Base-by-base conservation (phyloP, 345 rosid species). In the Populus pruinosa region DNA sequence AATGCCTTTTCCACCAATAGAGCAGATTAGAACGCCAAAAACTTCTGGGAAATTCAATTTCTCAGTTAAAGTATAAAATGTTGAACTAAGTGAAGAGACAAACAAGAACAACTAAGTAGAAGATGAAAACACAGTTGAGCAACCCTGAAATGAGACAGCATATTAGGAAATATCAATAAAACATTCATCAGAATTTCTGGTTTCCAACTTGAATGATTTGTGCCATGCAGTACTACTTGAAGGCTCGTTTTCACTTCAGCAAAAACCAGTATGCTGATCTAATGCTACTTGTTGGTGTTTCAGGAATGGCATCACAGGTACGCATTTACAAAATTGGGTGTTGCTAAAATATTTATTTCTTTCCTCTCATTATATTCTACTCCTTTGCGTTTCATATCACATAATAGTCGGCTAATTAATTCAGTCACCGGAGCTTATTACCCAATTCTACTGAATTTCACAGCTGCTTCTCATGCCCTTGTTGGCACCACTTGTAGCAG, bases 211-310 rank as follows among this genome's bases (percentile, higher is more conserved):
- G 17, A 62, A 68, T n/a, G 29, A 56, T 29, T 69, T 33, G 21
- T 68, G 0, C 64, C 21, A 33, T 89, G 89, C 90, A 93, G 99
- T 95, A 85, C 82, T 93, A 81, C 87, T 70, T 91, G 79, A 95
- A 91, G 88, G 99, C 99, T 11, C 97, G 91, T 39, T 95, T 95
- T 77, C 96, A 92, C 76, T 95, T 88, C 83, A 83, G 83, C 88
- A 91, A 93, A 81, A 80, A 86, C 76, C 89, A 93, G 81, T 93
- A 88, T 77, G 98, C 99, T 71, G 93, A 90, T 80, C 84, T 93
- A 35, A 62, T 95, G 85, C 79, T 95, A 71, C 78, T 93, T 59
- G 2, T 71, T 38, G 89, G 91, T 31, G 63, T 87, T 80, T 78
- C 88, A n/a, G 88, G 87, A 55, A 81, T 91, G 67, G 61, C 90